Evolutionary conservation across 371 early-diverging fungal genomes (phyloP).

Genomic region (Mucor irregularis): DNA sequence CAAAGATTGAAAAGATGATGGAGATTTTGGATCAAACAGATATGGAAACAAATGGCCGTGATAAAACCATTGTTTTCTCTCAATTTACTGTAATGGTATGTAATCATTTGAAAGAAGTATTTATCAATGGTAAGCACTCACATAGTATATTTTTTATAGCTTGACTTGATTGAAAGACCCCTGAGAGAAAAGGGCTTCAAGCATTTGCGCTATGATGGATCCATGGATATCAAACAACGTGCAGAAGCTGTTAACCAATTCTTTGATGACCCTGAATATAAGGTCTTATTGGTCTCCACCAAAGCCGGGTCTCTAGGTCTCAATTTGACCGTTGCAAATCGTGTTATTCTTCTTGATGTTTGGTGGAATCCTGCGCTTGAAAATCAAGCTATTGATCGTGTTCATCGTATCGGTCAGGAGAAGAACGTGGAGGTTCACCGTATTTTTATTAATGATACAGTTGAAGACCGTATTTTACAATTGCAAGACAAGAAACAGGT

Average conservation of each 20-base stretch:
- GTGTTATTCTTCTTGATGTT: slow-evolving; percentile 52
- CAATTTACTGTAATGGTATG: slow-evolving; percentile 69
- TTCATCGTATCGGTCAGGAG: slow-evolving; percentile 97
- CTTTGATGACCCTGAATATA: slow-evolving; percentile 43
- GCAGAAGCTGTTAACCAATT: slow-evolving; percentile 49
- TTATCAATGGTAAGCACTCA: neutral
- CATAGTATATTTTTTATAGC: slow-evolving; percentile 23
- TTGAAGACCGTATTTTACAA: slow-evolving; percentile 44
- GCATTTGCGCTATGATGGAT: slow-evolving; percentile 50
- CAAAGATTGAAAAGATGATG: slow-evolving; percentile 57
- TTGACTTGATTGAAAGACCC: slow-evolving; percentile 69
- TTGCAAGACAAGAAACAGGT: slow-evolving; percentile 44
- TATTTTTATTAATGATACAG: slow-evolving; percentile 29
- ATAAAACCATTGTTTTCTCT: slow-evolving; percentile 83
- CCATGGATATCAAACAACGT: slow-evolving; percentile 38
- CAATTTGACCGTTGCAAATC: slow-evolving; percentile 54
- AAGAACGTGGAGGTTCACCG: slow-evolving; percentile 38
- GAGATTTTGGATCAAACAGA: slow-evolving; percentile 40
- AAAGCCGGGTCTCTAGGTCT: slow-evolving; percentile 62
- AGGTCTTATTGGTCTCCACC: slow-evolving; percentile 66
- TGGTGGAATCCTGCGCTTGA: slow-evolving; percentile 74
- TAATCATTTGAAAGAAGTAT: slow-evolving; percentile 8
- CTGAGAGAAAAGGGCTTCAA: slow-evolving; percentile 44
- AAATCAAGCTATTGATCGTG: slow-evolving; percentile 78
- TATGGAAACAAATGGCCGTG: slow-evolving; percentile 25